Conservation (phyloP, 768 basidiomycete species). For the Hortiboletus campestris region DNA sequence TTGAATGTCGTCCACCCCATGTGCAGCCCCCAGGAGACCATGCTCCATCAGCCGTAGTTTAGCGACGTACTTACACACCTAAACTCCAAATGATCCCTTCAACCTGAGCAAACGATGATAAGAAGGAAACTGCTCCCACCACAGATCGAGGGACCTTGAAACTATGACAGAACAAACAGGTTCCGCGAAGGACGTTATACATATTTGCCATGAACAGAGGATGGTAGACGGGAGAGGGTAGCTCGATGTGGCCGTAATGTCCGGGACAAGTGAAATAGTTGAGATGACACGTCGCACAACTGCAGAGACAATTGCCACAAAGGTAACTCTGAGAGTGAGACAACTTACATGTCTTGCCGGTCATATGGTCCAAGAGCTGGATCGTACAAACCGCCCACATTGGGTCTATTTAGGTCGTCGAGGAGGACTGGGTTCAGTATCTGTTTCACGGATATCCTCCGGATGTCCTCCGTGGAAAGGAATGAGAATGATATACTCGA, state of each 20-base stretch:
- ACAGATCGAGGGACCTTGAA: slow-evolving; percentile 79
- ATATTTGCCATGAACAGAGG: slow-evolving; percentile 93
- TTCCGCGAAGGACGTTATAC: slow-evolving; percentile 81
- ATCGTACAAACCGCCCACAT: slow-evolving; percentile 90
- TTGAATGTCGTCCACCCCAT: slow-evolving; percentile 68
- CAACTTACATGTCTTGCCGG: slow-evolving; percentile 83
- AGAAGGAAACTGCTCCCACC: slow-evolving; percentile 43
- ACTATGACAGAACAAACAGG: slow-evolving; percentile 91
- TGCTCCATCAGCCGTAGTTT: slow-evolving; percentile 87
- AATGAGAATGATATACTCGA: slow-evolving; percentile 90
- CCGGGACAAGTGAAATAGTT: slow-evolving; percentile 95
- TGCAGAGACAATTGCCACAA: slow-evolving; percentile 33
- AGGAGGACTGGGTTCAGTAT: slow-evolving; percentile 90
- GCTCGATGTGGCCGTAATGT: slow-evolving; percentile 96
- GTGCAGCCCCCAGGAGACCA: slow-evolving; percentile 81
- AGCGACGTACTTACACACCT: slow-evolving; percentile 83
- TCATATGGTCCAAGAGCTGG: slow-evolving; percentile 90
- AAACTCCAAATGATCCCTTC: slow-evolving; percentile 8
- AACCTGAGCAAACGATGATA: slow-evolving; percentile 3
- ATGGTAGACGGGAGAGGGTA: slow-evolving; percentile 94
- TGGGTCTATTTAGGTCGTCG: slow-evolving; percentile 92
- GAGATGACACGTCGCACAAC: slow-evolving; percentile 91
- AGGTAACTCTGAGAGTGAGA: background rate
- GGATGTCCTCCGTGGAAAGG: slow-evolving; percentile 82
- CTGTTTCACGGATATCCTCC: slow-evolving; percentile 96